phyloP scores from a whole-genome alignment of 164 flowering plant species.

The Dillenia turbinata region DNA sequence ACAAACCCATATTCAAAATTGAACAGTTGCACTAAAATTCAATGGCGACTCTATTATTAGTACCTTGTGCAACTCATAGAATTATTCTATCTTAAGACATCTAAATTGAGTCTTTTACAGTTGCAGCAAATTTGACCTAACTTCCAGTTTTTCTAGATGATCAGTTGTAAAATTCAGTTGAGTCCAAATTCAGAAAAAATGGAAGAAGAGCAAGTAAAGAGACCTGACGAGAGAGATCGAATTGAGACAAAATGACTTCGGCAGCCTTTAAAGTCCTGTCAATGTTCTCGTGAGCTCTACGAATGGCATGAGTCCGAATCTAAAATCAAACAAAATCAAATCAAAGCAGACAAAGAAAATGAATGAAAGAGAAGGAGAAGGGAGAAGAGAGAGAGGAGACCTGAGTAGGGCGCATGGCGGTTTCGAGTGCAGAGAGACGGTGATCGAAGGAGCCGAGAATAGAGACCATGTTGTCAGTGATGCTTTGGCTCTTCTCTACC shows the following conservation, averaged over 20 bases:
- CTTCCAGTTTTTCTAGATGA: too few relatives aligned
- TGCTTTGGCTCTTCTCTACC: conserved; percentile 78
- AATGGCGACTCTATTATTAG: too few relatives aligned
- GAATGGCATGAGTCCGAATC: conserved; percentile 85
- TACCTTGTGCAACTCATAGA: too few relatives aligned
- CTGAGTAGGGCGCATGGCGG: conserved; percentile 99
- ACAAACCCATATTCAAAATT: too few relatives aligned
- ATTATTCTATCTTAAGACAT: too few relatives aligned
- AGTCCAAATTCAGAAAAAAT: too few relatives aligned
- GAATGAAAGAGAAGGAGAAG: too few relatives aligned
- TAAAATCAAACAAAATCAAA: conserved; percentile 12
- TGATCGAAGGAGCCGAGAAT: conserved; percentile 93
- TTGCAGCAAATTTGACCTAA: too few relatives aligned
- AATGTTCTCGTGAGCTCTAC: conserved; percentile 91
- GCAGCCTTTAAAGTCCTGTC: conserved; percentile 92
- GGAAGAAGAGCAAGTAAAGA: too few relatives aligned
- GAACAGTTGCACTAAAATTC: too few relatives aligned
- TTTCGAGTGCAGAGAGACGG: conserved; percentile 94
- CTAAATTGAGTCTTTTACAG: too few relatives aligned
- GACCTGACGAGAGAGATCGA: conserved; percentile 85
- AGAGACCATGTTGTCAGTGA: conserved; percentile 76
- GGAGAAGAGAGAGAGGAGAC: conserved; percentile 17
- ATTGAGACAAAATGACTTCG: conserved; percentile 73
- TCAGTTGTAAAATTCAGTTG: too few relatives aligned
- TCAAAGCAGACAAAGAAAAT: not conserved